phyloP scores from a whole-genome alignment of 2,329 filamentous ascomycete species.

The Pseudogymnoascus sp. region DNA sequence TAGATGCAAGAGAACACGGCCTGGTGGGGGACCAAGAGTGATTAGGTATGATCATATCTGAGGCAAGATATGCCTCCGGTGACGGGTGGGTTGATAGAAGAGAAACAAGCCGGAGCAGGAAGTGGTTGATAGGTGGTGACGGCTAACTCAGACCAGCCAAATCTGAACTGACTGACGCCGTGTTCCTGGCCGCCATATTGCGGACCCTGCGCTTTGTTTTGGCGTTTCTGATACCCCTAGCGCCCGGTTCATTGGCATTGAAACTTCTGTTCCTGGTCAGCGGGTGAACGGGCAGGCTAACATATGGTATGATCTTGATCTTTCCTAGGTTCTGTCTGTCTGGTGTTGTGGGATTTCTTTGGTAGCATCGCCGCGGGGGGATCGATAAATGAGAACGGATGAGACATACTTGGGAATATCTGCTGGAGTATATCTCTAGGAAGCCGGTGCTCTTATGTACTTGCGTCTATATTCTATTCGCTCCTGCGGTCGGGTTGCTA shows the following conservation, averaged over 20 bases:
- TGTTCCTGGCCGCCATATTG: not conserved
- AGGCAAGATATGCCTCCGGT: no score
- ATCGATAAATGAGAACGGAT: not conserved
- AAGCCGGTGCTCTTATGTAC: not conserved
- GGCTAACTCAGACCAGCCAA: not conserved
- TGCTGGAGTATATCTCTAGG: not conserved
- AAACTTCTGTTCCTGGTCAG: not conserved
- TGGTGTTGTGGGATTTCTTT: not conserved
- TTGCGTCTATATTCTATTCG: not conserved
- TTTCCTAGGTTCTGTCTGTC: not conserved
- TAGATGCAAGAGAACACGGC: no score
- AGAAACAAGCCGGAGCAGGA: no score
- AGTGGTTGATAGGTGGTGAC: no score
- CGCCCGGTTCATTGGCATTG: not conserved
- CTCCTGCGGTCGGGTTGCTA: not conserved
- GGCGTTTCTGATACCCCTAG: not conserved
- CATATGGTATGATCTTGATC: not conserved
- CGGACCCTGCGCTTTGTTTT: not conserved
- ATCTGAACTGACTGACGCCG: not conserved
- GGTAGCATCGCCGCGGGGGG: not conserved
- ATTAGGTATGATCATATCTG: no score
- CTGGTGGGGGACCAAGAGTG: no score
- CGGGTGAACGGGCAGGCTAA: not conserved
- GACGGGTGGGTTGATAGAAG: no score
- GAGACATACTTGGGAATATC: not conserved